A percentile compares a stretch with the other conserved stretches of the same genome.
phyloP scores from a whole-genome alignment of 2,329 filamentous ascomycete genomes.

The Xylariomycetidae sp. region DNA sequence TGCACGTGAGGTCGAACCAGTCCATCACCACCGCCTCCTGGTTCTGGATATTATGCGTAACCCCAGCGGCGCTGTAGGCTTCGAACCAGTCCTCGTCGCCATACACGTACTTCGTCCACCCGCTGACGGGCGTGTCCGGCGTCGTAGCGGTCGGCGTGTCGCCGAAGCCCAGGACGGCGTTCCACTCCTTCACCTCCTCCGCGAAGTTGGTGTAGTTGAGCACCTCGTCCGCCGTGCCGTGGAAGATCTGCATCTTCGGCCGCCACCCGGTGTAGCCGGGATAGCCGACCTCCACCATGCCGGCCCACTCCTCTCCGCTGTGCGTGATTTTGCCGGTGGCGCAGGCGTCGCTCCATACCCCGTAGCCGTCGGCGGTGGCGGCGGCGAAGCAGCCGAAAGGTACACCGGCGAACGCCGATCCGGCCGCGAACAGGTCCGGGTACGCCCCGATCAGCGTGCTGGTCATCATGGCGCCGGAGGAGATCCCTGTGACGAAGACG shows the following conservation, averaged over 20 bases:
- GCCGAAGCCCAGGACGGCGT: slow-evolving; percentile 31
- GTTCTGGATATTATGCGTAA: slow-evolving; percentile 35
- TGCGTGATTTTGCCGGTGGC: slow-evolving; percentile 40
- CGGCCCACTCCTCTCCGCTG: slow-evolving; percentile 13
- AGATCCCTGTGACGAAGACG: slow-evolving; percentile 27
- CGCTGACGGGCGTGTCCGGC: slow-evolving; percentile 27
- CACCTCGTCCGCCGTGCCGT: slow-evolving; percentile 48
- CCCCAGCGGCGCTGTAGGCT: slow-evolving; percentile 33
- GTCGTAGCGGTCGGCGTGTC: slow-evolving; percentile 23
- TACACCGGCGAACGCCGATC: slow-evolving; percentile 40
- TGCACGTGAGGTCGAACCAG: slow-evolving; percentile 34
- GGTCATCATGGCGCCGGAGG: slow-evolving; percentile 30
- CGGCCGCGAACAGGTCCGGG: slow-evolving; percentile 42
- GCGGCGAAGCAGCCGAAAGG: slow-evolving; percentile 48
- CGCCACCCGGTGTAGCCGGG: slow-evolving; percentile 45
- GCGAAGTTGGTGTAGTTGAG: slow-evolving; percentile 48
- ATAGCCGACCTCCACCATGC: slow-evolving; percentile 37
- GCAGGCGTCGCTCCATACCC: slow-evolving; percentile 49
- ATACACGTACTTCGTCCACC: slow-evolving; percentile 35
- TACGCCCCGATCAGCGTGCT: slow-evolving; percentile 40
- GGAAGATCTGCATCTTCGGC: slow-evolving; percentile 54
- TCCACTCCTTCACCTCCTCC: slow-evolving; percentile 53
- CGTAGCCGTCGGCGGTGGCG: slow-evolving; percentile 30
- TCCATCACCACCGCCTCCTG: slow-evolving; percentile 32
- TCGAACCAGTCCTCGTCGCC: slow-evolving; percentile 32